phyloP scores from a whole-genome alignment of 2,329 filamentous ascomycete species.

The Helminthosporium solani region DNA sequence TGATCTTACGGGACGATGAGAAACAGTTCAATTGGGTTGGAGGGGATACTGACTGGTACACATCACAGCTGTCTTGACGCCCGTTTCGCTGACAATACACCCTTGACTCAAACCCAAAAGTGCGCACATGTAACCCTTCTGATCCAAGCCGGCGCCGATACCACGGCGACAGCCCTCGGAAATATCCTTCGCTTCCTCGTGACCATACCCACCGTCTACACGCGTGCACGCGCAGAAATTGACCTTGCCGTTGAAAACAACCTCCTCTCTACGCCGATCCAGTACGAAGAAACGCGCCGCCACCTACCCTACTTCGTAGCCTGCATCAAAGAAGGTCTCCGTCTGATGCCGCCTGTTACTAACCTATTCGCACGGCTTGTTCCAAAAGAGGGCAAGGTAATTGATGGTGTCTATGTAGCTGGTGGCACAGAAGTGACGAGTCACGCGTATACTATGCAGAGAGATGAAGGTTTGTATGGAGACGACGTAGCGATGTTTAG shows the following conservation, averaged over 20 bases:
- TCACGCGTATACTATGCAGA: conserved; percentile 52
- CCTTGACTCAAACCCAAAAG: conserved; percentile 34
- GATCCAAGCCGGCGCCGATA: conserved; percentile 42
- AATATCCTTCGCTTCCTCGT: conserved; percentile 34
- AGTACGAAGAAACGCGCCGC: conserved; percentile 32
- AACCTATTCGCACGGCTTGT: conserved; percentile 53
- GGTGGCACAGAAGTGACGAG: conserved; percentile 49
- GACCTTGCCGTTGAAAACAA: conserved; percentile 19
- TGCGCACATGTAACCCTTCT: conserved; percentile 42
- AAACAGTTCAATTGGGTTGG: too few species aligned
- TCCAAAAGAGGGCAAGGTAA: conserved; percentile 31
- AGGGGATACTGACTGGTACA: not conserved
- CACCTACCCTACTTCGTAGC: conserved; percentile 51
- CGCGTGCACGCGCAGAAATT: conserved; percentile 25
- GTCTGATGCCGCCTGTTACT: conserved; percentile 53
- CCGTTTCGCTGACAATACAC: conserved; percentile 27
- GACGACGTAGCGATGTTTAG: conserved; percentile 43
- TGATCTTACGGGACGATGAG: too few species aligned
- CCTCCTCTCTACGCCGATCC: conserved; percentile 25
- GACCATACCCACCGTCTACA: conserved; percentile 15
- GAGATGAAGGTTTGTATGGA: conserved; percentile 46
- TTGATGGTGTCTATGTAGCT: conserved; percentile 45
- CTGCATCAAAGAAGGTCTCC: conserved; percentile 54
- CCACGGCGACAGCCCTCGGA: conserved; percentile 38
- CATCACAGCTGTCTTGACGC: conserved; percentile 35